phyloP scores from a whole-genome alignment of 371 early-diverging fungal species.

The Mucor circinelloides region DNA sequence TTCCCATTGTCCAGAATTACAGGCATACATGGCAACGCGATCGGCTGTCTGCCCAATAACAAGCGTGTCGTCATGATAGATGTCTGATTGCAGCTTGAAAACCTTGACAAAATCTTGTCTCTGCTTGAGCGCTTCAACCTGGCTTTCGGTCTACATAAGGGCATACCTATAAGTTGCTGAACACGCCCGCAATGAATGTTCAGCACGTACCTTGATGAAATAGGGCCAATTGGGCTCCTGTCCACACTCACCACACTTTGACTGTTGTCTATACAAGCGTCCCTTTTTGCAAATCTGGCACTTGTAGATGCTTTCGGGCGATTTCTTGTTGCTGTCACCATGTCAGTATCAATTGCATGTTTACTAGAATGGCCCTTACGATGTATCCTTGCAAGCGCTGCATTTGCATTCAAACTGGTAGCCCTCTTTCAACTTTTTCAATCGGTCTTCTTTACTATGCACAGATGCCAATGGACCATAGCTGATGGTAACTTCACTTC shows the following conservation, averaged over 20 bases:
- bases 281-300: conserved; percentile 23
- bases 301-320: conserved; percentile 17
- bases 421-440: conserved; percentile 12
- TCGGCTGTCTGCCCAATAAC: conserved; percentile 28
- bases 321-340: background rate
- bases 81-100: conserved; percentile 11
- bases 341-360: background rate
- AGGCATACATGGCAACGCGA: conserved; percentile 19
- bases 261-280: conserved; percentile 12
- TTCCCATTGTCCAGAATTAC: conserved; percentile 4
- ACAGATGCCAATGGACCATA: conserved; percentile 36
- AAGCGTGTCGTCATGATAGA: conserved; percentile 20
- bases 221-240: conserved; percentile 7
- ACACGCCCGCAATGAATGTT: background rate
- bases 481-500: conserved; percentile 26
- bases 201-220: conserved; percentile 9
- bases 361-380: conserved; percentile 2
- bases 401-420: conserved; percentile 42
- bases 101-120: conserved; percentile 2
- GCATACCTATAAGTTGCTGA: background rate
- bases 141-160: conserved; percentile 8
- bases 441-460: conserved; percentile 7
- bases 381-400: conserved; percentile 14
- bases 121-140: background rate
- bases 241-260: conserved; percentile 16